Percentiles rank a stretch among this genome's conserved stretches.
Evolutionary conservation across 2,329 filamentous ascomycete genomes (phyloP).

Genomic region (Neofusicoccum sp.): DNA sequence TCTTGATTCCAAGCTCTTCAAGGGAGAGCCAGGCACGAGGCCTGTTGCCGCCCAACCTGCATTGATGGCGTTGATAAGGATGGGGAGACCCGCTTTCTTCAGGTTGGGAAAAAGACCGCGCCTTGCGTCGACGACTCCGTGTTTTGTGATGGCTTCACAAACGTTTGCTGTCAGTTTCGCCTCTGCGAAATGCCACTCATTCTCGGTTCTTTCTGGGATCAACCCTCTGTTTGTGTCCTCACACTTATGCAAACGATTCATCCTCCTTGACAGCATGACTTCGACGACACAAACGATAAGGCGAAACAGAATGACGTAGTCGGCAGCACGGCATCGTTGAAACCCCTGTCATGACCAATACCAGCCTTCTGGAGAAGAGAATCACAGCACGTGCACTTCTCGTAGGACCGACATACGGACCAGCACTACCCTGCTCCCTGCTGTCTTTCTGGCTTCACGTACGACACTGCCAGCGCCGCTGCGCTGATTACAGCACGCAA

Average conservation of each 20-base stretch:
- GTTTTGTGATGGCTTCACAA: not conserved
- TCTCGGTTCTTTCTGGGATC: too few relatives aligned
- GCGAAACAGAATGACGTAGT: not conserved
- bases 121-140: not conserved
- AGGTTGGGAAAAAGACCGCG: not conserved
- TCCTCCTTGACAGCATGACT: not conserved
- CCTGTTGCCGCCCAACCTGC: slow-evolving; percentile 56
- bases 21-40: slow-evolving; percentile 43
- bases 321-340: not conserved
- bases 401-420: not conserved
- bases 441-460: slow-evolving; percentile 51
- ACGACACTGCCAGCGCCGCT: slow-evolving; percentile 47
- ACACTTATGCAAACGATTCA: not conserved
- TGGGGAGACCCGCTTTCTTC: slow-evolving; percentile 39
- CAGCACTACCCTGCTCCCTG: slow-evolving; percentile 26
- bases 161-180: not conserved
- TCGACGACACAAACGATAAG: not conserved
- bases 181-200: too few relatives aligned
- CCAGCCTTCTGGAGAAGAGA: slow-evolving; percentile 26
- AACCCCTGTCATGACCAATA: not conserved
- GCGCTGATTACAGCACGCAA: slow-evolving; percentile 52
- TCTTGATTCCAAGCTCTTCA: slow-evolving; percentile 38
- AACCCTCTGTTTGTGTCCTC: too few relatives aligned
- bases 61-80: slow-evolving; percentile 57
- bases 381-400: not conserved